Base-by-base conservation (phyloP, 257 asterid genomes). In the Nicotiana sylvestris region DNA sequence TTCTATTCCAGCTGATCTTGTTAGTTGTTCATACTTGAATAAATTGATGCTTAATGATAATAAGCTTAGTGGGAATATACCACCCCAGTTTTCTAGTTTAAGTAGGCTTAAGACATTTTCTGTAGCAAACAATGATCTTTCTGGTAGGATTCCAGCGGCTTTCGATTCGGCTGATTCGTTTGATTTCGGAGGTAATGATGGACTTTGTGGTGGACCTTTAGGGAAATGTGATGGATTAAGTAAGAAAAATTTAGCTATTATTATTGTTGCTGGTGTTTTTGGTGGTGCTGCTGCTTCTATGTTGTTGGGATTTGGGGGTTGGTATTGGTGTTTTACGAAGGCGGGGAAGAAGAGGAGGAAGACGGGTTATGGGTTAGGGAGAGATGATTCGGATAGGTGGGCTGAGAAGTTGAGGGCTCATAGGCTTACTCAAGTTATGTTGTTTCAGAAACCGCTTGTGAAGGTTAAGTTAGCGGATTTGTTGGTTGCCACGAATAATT, bases 391-490 rank as follows among this genome's bases (percentile, higher is more conserved):
- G 62, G 87, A 89, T 80, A 86, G 91, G 67, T 95, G 97, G 97
- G 90, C 83, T 60, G 93, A 88, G 86, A 84, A 89, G 60, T 89
- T 95, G 91, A 86, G 92, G 78, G 89, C 91, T 84, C 93, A 92
- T 82, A 93, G 90, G 94, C 95, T 92, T 58, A 87, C 91, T 66
- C 99, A 93, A 78, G 97, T 95, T 66, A 85, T 90, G 27, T 83
- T 95, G 90, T 93, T 95, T 81, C 94, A 92, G 43, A 95, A 95
- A 82, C 99, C 99, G 4, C 91, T 95, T 32, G 98, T 95, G 66
- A 95, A 95, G 91, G 97, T 95, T 80, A 95, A 92, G 85, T 72
- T 95, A 85, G 92, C 89, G 1, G 98, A 95, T 87, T 87, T 95
- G 83, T 83, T 95, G 87, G 86, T 83, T 2, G 97, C 97, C 0